Conservation (phyloP, 108 stramenopile genomes). For the Cyclostephanos tholiformis region DNA sequence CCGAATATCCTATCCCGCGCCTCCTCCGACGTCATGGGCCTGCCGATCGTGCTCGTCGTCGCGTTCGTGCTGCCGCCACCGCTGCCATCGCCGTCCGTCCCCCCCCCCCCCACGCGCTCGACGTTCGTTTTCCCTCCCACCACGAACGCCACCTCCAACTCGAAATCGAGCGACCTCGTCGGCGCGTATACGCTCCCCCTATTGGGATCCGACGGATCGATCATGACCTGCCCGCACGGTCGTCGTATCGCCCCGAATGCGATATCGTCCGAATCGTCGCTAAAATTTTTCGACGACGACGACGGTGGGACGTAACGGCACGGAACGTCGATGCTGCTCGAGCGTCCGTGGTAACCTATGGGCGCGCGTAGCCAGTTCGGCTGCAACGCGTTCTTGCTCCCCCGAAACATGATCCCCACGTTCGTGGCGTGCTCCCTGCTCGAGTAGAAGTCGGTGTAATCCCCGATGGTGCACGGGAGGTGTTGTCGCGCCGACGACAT, state of each 20-base stretch:
- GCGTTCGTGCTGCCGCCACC: too few relatives aligned
- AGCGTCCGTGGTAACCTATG: constrained; percentile 91
- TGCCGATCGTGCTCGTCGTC: constrained; percentile 51
- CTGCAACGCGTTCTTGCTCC: constrained; percentile 90
- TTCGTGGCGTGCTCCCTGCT: constrained; percentile 94
- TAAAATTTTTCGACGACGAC: neutral
- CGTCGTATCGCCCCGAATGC: constrained; percentile 53
- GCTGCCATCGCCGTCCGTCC: too few relatives aligned
- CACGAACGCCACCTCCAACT: constrained; percentile 91
- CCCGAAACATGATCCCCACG: constrained; percentile 92
- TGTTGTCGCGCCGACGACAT: constrained; percentile 58
- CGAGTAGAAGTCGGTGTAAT: constrained; percentile 94
- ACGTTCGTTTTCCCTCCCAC: constrained; percentile 76
- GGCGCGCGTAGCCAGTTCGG: constrained; percentile 94
- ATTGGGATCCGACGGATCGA: constrained; percentile 66
- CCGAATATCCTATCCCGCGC: constrained; percentile 91
- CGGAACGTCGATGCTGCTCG: constrained; percentile 59
- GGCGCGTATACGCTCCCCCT: constrained; percentile 81
- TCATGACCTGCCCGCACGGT: constrained; percentile 89
- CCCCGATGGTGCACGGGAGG: constrained; percentile 83
- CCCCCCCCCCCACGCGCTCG: too few relatives aligned
- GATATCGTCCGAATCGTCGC: constrained; percentile 7
- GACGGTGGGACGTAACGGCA: too few relatives aligned
- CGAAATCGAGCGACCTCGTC: constrained; percentile 87
- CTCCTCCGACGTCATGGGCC: constrained; percentile 65